Evolutionary conservation across 768 basidiomycete species (phyloP).

Genomic region (Dacryopinax primogenitus): DNA sequence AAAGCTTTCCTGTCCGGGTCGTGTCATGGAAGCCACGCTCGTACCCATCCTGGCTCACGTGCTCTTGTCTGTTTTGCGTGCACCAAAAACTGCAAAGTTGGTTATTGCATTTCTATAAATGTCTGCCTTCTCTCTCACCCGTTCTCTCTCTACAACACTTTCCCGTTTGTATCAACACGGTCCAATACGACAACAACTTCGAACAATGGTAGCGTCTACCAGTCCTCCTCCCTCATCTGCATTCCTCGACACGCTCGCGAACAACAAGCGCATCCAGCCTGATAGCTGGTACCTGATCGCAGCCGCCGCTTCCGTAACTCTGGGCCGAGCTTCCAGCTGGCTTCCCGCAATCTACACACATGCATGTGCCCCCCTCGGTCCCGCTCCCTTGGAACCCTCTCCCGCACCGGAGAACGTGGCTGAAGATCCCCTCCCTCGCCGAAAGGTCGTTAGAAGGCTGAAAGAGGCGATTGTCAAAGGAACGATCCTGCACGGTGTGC

Average conservation of each 20-base stretch:
- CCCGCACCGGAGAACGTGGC: constrained; percentile 28
- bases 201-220: neutral
- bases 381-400: neutral
- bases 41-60: too few relatives aligned
- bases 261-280: neutral
- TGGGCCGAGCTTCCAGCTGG: neutral
- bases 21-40: too few relatives aligned
- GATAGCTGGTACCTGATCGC: constrained; percentile 1
- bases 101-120: too few relatives aligned
- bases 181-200: neutral
- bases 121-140: too few relatives aligned
- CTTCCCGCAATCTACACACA: neutral
- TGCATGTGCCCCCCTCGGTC: neutral
- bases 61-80: too few relatives aligned
- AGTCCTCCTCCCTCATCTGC: constrained; percentile 3
- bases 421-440: constrained; percentile 33
- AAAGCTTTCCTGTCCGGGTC: too few relatives aligned
- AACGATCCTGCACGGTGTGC: constrained; percentile 10
- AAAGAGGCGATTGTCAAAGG: constrained; percentile 10
- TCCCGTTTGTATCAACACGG: neutral
- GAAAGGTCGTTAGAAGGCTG: neutral
- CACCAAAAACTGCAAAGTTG: too few relatives aligned
- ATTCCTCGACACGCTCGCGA: neutral
- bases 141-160: too few relatives aligned
- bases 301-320: neutral